Percentiles rank a stretch among this genome's conserved stretches.
Conservation (phyloP, 139 green algal species). For the Deuterostichococcus epilithicus region DNA sequence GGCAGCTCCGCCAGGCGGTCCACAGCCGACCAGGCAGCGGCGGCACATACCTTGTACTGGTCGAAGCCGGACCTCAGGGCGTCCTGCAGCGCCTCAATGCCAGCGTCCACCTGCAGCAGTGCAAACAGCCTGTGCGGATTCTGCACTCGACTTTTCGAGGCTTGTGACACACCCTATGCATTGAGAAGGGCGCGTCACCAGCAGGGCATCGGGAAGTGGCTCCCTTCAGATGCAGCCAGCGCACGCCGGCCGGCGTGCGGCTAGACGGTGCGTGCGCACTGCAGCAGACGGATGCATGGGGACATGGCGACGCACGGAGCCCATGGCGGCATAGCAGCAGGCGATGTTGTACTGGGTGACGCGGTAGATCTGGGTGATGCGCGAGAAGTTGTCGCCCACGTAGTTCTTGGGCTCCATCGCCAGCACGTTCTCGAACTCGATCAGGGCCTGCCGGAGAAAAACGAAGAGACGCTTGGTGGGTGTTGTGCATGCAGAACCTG, state of each 20-base stretch:
- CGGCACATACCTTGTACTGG: slow-evolving; percentile 73
- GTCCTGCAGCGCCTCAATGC: slow-evolving; percentile 75
- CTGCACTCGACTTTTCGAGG: too few relatives aligned
- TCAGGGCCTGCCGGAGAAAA: slow-evolving; percentile 57
- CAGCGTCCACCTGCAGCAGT: slow-evolving; percentile 67
- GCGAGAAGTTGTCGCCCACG: slow-evolving; percentile 86
- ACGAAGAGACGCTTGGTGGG: neutral
- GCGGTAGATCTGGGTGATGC: slow-evolving; percentile 81
- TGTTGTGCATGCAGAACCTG: too few relatives aligned
- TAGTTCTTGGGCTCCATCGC: slow-evolving; percentile 89
- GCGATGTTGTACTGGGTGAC: slow-evolving; percentile 98
- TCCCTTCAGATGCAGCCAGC: too few relatives aligned
- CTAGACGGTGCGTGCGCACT: too few relatives aligned
- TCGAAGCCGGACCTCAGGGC: slow-evolving; percentile 88
- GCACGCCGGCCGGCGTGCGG: too few relatives aligned
- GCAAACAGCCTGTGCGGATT: neutral
- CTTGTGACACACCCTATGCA: too few relatives aligned
- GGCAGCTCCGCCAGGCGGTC: too few relatives aligned
- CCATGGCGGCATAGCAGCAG: slow-evolving; percentile 92
- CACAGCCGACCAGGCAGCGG: neutral
- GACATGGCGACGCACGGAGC: slow-evolving; percentile 34
- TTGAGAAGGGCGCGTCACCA: too few relatives aligned
- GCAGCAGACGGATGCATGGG: too few relatives aligned
- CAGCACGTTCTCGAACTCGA: slow-evolving; percentile 96
- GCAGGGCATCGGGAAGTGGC: neutral